phyloP scores from a whole-genome alignment of 208 protist species.

The Trypanosoma boissoni region DNA sequence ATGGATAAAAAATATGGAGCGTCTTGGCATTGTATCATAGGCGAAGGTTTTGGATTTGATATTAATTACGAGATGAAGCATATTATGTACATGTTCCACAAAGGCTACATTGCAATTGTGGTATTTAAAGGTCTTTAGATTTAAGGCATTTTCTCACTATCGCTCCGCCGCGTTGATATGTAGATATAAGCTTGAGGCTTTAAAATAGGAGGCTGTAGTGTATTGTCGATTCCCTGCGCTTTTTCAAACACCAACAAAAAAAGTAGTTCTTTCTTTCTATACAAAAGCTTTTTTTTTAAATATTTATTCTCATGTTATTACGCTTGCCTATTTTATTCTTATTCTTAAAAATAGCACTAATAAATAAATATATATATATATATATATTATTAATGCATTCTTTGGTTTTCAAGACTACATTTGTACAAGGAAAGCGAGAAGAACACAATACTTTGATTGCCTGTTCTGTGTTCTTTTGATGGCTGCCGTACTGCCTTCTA shows the following conservation, averaged over 20 bases:
- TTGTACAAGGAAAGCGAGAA: not conserved
- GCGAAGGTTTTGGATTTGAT: constrained; percentile 93
- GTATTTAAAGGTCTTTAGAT: constrained; percentile 92
- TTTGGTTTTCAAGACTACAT: not conserved
- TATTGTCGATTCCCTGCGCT: too few species aligned
- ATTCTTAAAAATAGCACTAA: constrained; percentile 3
- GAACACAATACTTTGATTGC: not conserved
- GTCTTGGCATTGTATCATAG: constrained; percentile 94
- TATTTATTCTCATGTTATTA: constrained; percentile 2
- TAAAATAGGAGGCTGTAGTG: too few species aligned
- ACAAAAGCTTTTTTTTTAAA: constrained; percentile 4
- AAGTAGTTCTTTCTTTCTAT: not conserved
- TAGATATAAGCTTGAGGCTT: not conserved
- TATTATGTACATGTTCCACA: constrained; percentile 94
- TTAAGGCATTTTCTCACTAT: not conserved
- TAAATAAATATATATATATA: not conserved
- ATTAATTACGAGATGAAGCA: constrained; percentile 94
- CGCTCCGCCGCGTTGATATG: not conserved
- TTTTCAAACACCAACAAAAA: not conserved
- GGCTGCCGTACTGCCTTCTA: constrained; percentile 44
- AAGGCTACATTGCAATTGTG: constrained; percentile 89
- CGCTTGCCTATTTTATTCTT: constrained; percentile 5
- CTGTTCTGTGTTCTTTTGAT: too few species aligned
- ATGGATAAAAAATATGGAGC: constrained; percentile 96
- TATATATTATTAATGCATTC: not conserved